Base-by-base conservation (phyloP, 805 yeast genomes). In the Wickerhamiella spandovensis region DNA sequence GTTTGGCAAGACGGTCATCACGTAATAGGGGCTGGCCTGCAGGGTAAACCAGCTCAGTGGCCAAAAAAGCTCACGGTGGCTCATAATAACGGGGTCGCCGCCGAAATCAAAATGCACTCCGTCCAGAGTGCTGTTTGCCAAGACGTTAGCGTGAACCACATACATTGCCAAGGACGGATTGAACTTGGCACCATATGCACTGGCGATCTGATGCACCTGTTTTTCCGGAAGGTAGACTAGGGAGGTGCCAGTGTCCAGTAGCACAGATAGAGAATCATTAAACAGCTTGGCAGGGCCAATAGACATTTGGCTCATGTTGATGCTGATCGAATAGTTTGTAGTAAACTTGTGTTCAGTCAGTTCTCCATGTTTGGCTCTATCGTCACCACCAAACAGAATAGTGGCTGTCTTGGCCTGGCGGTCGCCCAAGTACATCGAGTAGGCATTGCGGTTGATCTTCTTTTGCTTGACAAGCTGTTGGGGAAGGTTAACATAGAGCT, bases 381-480 rank as follows among this genome's bases (percentile, higher is more conserved):
- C 90, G 24, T 79, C 73, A 28, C 81, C 92, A 46, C 92, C 90
- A 67, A 84, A 84, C 46, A 83, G 62, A 20, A 83, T 68, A n/a
- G 72, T 64, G 5, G 87, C 89, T 1, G 67, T 53, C 4, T 54
- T 50, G 37, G 66, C 58, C 5, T 54, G 55, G 20, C 61, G 56
- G 2, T 66, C 64, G 56, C 79, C 74, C 63, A 84, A 69, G 58
- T 69, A 82, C 50, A 84, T 67, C 0, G 90, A 82, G 62, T 81
- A 84, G 1, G 76, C 76, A 39, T 71, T 70, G 47, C 73, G 72
- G 44, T 72, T 58, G 53, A 79, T 82, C 42, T 75, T 58, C 0
- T 88, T 89, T 49, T 75, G 74, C 23, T 65, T 58, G 30, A 73
- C 81, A 66, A 84, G 64, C 52, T 73, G 72, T 43, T 68, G 54